These are phyloP conservation scores for Neonectria neomacrospora DNA, from an alignment of 2,329 filamentous ascomycete genomes.

Conservation along the genomic window DNA sequence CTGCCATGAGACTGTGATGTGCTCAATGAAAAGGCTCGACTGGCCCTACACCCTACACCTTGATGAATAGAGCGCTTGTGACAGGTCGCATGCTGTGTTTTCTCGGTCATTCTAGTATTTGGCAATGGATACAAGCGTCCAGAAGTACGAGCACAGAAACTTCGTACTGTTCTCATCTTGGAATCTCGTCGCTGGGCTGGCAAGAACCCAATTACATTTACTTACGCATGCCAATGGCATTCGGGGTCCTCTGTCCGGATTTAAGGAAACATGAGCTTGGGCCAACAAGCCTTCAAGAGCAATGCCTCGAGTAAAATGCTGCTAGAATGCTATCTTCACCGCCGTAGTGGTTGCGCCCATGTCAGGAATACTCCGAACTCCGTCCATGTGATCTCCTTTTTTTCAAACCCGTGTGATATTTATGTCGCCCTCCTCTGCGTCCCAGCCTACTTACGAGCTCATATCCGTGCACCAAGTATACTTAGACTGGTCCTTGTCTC, in stretches of 20 bases:
- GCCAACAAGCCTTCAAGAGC: not conserved
- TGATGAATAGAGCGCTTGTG: slow-evolving; percentile 9
- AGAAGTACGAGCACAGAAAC: not conserved
- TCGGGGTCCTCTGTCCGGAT: not conserved
- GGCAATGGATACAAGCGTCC: not conserved
- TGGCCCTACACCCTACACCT: slow-evolving; percentile 32
- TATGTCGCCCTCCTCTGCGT: not conserved
- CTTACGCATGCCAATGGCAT: not conserved
- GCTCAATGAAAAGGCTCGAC: slow-evolving; percentile 39
- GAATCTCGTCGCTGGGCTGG: not conserved
- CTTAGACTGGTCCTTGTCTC: not conserved
- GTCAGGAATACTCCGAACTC: slow-evolving; percentile 6
- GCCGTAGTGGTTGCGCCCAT: not conserved
- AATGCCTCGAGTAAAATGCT: not conserved
- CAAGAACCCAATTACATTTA: not conserved
- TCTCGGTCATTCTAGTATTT: too few relatives aligned
- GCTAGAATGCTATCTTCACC: not conserved
- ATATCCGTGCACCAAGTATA: not conserved
- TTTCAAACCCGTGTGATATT: slow-evolving; percentile 1
- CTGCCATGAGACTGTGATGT: slow-evolving; percentile 39
- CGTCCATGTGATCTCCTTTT: not conserved
- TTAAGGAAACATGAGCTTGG: not conserved
- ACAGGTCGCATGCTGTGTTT: slow-evolving; percentile 5
- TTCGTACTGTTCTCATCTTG: not conserved
- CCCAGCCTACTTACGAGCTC: not conserved